These are phyloP conservation scores for Solanum paucissectum DNA, from an alignment of 257 asterid species.

Conservation along the genomic window DNA sequence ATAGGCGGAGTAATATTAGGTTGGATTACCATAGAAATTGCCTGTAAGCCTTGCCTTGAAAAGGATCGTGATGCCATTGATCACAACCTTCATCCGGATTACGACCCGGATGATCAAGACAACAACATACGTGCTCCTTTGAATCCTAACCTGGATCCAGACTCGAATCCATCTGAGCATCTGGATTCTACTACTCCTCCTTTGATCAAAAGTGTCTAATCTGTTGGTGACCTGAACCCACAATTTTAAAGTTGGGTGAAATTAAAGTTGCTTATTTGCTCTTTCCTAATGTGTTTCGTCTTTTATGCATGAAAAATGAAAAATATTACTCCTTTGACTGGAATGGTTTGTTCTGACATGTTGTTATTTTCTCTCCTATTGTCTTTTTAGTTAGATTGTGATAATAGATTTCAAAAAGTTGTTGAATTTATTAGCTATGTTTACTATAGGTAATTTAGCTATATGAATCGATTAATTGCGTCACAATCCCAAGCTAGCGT, in stretches of 20 bases:
- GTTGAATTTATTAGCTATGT: neutral
- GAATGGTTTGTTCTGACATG: neutral
- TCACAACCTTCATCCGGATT: conserved; percentile 75
- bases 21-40: conserved; percentile 77
- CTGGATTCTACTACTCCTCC: conserved; percentile 13
- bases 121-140: conserved; percentile 47
- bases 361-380: neutral
- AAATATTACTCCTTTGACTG: neutral
- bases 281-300: neutral
- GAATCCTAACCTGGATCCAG: conserved; percentile 30
- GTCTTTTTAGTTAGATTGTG: neutral
- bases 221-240: neutral
- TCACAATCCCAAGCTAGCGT: neutral
- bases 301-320: too few species aligned
- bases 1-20: conserved; percentile 65
- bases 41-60: conserved; percentile 91
- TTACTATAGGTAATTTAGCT: neutral
- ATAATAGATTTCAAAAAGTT: neutral
- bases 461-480: neutral
- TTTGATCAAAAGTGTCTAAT: conserved; percentile 27
- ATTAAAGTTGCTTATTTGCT: neutral
- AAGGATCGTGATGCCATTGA: conserved; percentile 84
- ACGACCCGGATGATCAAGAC: conserved; percentile 66
- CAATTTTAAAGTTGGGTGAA: neutral
- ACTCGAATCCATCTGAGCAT: conserved; percentile 5